These are phyloP conservation scores for Poa annua DNA, from an alignment of 176 grass and related monocot species.

Conservation along the genomic window DNA sequence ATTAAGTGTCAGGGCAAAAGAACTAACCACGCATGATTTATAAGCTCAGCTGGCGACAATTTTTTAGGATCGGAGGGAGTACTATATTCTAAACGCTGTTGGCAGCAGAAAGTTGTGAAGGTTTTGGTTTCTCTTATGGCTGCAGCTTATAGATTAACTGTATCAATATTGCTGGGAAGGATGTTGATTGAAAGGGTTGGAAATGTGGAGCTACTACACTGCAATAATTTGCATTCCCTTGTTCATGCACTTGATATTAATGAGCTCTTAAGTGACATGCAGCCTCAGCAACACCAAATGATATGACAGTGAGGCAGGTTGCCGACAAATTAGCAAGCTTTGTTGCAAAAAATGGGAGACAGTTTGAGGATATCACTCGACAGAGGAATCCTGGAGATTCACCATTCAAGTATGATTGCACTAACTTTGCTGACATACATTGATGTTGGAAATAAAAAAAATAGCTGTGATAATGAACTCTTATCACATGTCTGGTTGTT, in stretches of 20 bases:
- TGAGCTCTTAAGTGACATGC: slow-evolving; percentile 99
- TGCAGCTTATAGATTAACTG: slow-evolving; percentile 65
- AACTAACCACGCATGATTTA: too few relatives aligned
- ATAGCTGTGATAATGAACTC: slow-evolving; percentile 10
- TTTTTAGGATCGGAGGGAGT: too few relatives aligned
- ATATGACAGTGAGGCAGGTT: slow-evolving; percentile 91
- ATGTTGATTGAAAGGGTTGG: slow-evolving; percentile 79
- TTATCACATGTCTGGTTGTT: slow-evolving; percentile 25
- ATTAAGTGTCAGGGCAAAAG: too few relatives aligned
- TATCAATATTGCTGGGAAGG: slow-evolving; percentile 62
- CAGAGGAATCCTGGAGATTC: slow-evolving; percentile 95
- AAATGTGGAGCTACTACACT: slow-evolving; percentile 71
- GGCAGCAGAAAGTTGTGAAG: slow-evolving; percentile 51
- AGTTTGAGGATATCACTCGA: slow-evolving; percentile 87
- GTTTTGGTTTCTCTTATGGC: slow-evolving; percentile 51
- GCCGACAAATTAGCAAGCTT: slow-evolving; percentile 90
- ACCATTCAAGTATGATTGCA: slow-evolving; percentile 80
- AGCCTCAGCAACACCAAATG: slow-evolving; percentile 81
- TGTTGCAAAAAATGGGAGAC: slow-evolving; percentile 96
- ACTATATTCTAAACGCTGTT: not conserved
- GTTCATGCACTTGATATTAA: slow-evolving; percentile 72
- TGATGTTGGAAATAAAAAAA: slow-evolving; percentile 25
- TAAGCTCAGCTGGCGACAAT: too few relatives aligned
- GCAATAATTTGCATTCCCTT: slow-evolving; percentile 78
- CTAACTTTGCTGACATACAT: not conserved